Conservation (phyloP, 2,329 filamentous ascomycete genomes). For the Exophiala sp. region DNA sequence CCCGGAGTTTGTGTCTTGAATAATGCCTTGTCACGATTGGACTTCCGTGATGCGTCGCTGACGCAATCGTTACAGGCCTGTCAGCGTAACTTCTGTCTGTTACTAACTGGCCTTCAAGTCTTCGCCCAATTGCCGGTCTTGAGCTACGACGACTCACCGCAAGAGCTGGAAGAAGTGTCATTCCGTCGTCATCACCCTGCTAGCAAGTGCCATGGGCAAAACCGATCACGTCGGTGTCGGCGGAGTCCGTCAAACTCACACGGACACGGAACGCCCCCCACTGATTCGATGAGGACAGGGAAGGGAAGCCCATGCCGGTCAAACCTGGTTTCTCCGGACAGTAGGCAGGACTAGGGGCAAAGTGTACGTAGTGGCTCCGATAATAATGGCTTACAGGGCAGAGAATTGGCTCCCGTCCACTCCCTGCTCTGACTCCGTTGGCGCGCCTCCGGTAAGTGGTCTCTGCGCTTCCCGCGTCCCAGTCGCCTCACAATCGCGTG, state of each 20-base stretch:
- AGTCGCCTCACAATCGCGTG: not conserved
- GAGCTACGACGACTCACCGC: constrained; percentile 10
- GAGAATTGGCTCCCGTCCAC: not conserved
- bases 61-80: constrained; percentile 7
- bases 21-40: not conserved
- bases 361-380: too few relatives aligned
- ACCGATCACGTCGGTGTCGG: not conserved
- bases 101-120: not conserved
- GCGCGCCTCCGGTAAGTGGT: not conserved
- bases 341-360: not conserved
- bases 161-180: constrained; percentile 4
- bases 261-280: too few relatives aligned
- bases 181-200: not conserved
- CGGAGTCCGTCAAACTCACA: not conserved
- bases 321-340: not conserved
- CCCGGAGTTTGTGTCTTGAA: not conserved
- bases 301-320: not conserved
- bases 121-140: not conserved
- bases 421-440: not conserved
- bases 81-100: not conserved
- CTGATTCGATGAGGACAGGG: not conserved
- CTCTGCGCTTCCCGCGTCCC: not conserved
- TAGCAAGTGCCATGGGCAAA: not conserved
- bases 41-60: constrained; percentile 8
- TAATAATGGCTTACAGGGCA: too few relatives aligned